Conservation (phyloP, 75 land plant genomes). For the Cupressus sempervirens region DNA sequence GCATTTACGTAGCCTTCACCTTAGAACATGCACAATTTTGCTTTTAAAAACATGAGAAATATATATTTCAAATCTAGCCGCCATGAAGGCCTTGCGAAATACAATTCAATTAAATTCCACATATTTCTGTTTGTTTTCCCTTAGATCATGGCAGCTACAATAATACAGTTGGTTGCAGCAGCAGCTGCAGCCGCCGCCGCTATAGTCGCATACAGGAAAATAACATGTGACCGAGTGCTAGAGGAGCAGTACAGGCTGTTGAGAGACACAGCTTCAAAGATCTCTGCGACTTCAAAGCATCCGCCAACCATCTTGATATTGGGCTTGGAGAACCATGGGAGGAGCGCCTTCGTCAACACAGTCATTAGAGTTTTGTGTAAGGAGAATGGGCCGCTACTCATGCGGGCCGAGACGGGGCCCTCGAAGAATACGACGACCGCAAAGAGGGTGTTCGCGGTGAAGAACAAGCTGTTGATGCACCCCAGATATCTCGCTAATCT, state of each 20-base stretch:
- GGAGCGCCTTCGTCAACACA: slow-evolving; percentile 8
- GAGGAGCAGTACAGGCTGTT: neutral
- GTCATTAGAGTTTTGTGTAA: slow-evolving; percentile 11
- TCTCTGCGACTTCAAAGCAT: neutral
- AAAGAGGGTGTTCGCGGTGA: neutral
- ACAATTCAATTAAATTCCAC: too few relatives aligned
- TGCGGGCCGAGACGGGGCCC: slow-evolving; percentile 8
- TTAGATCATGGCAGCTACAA: neutral
- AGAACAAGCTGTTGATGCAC: neutral
- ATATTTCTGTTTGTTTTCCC: too few relatives aligned
- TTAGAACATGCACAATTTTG: too few relatives aligned
- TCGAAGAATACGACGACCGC: neutral
- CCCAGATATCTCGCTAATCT: neutral
- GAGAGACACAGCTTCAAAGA: neutral
- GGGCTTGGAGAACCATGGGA: slow-evolving; percentile 10
- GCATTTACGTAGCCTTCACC: too few relatives aligned
- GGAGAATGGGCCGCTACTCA: neutral
- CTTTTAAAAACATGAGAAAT: too few relatives aligned
- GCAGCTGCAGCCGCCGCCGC: neutral
- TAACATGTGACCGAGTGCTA: neutral
- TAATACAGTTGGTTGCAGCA: neutral
- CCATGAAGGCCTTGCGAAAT: too few relatives aligned
- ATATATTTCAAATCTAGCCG: too few relatives aligned
- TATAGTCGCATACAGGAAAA: neutral
- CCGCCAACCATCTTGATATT: neutral